These are phyloP conservation scores for Lasiodiplodia hormozganensis DNA, from an alignment of 2,329 filamentous ascomycete genomes.

Conservation along the genomic window DNA sequence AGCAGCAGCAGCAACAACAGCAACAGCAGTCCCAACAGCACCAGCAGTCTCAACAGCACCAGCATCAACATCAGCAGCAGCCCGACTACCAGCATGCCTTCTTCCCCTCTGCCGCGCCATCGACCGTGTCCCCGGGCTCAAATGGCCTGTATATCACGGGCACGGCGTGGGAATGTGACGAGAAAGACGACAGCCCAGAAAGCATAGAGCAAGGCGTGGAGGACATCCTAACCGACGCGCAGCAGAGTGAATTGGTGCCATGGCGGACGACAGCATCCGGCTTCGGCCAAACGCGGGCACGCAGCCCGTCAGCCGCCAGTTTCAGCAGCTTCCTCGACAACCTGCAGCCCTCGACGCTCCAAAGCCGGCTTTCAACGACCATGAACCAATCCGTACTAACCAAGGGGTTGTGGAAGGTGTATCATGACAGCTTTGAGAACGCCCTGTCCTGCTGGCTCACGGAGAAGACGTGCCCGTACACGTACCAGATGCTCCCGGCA, in stretches of 20 bases:
- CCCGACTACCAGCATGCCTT: conserved; percentile 9
- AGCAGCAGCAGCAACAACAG: neutral
- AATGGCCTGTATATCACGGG: conserved; percentile 5
- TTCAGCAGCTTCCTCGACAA: conserved; percentile 20
- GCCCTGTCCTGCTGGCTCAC: conserved; percentile 62
- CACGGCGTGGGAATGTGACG: conserved; percentile 30
- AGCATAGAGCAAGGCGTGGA: conserved; percentile 27
- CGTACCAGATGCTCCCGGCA: conserved; percentile 33
- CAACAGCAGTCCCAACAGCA: neutral
- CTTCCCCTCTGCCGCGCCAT: conserved; percentile 8
- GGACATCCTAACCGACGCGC: conserved; percentile 23
- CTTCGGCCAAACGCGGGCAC: conserved; percentile 1
- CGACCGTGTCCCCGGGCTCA: conserved; percentile 1
- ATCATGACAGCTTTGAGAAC: conserved; percentile 63
- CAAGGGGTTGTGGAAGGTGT: conserved; percentile 56
- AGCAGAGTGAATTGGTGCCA: conserved; percentile 29
- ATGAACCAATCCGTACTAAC: conserved; percentile 51
- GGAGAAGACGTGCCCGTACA: conserved; percentile 61
- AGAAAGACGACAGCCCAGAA: conserved; percentile 33
- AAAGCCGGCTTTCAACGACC: conserved; percentile 41
- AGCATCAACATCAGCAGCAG: neutral
- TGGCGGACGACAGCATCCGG: neutral
- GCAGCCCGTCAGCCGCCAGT: conserved; percentile 11
- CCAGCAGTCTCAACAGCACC: neutral
- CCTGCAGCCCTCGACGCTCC: conserved; percentile 10